These are phyloP conservation scores for Malus hybrid DNA, from an alignment of 331 rosid genomes.

Conservation along the genomic window DNA sequence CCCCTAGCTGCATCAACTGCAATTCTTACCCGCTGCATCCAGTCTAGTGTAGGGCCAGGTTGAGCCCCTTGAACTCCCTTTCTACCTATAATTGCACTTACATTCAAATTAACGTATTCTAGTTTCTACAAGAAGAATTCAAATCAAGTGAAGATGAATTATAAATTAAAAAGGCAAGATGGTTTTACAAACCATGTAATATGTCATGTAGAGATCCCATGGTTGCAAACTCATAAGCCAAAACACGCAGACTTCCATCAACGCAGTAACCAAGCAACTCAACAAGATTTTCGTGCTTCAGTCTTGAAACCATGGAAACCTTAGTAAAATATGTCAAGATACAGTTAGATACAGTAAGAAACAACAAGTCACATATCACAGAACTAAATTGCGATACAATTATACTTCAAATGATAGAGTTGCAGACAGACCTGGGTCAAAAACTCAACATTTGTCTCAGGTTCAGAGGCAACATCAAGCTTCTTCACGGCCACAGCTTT, in stretches of 20 bases:
- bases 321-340: slow-evolving; percentile 19
- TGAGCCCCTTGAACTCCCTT: slow-evolving; percentile 99
- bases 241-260: slow-evolving; percentile 91
- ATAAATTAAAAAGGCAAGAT: not conserved
- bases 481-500: slow-evolving; percentile 89
- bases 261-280: slow-evolving; percentile 97
- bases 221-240: slow-evolving; percentile 96
- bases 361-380: not conserved
- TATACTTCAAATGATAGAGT: not conserved
- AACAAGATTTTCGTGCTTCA: slow-evolving; percentile 89
- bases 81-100: slow-evolving; percentile 52
- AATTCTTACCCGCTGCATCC: slow-evolving; percentile 96
- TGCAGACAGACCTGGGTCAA: slow-evolving; percentile 70
- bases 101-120: not conserved
- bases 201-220: slow-evolving; percentile 99
- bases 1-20: slow-evolving; percentile 99
- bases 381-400: not conserved
- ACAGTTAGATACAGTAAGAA: slow-evolving; percentile 12
- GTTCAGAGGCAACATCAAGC: slow-evolving; percentile 93
- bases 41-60: slow-evolving; percentile 96
- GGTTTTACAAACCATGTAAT: slow-evolving; percentile 66
- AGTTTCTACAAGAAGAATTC: slow-evolving; percentile 2
- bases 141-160: slow-evolving; percentile 3
- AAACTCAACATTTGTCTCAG: slow-evolving; percentile 80
- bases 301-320: slow-evolving; percentile 90